Evolutionary conservation across 2,329 filamentous ascomycete genomes (phyloP), one percentile per base, ranked within the genome.

Genomic region (Cephalotrichum gorgonifer): DNA sequence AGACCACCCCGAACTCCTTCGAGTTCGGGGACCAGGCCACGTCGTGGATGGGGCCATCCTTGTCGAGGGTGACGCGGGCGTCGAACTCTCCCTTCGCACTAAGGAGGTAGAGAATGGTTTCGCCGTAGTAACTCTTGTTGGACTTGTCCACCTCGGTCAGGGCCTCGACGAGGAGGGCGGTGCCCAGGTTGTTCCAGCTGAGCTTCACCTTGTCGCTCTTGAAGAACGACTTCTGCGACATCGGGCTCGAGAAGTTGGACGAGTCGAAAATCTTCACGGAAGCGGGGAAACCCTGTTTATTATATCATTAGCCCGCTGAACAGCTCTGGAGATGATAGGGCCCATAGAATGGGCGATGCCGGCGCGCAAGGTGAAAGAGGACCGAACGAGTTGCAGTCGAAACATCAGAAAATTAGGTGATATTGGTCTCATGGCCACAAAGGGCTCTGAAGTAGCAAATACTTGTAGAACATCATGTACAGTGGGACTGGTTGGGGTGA

Each of bases 131-230:
- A 70, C 88, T 96, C 81, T 97, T 97, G 69, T 94, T 94, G 51
- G 89, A 89, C 72, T 93, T 94, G 70, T 98, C 93, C 48, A 97
- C 93, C 54, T 98, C 93, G 28, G 93, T 98, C 73, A 97, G 90
- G 50, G 93, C 91, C 60, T 98, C 79, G 56, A 97, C 91, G 61
- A 98, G 86, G 63, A 97, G 69, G 64, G 85, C 91, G 33, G 90
- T 95, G 48, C 93, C 93, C 53, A 88, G 75, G 56, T 85, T 80
- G 69, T 98, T 98, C 93, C 93, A 98, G 73, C 96, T 96, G 62
- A 98, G 74, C 69, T 96, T 89, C 44, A 98, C 91, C 74, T 97
- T 97, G 74, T 98, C 93, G 54, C 90, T 90, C 74, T 98, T 98
- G 81, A 89, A 98, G 64, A 98, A 98, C 2, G 86, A 96, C 82